Base-by-base conservation (phyloP, 208 protist species). In the Blechomonas ayalai region DNA sequence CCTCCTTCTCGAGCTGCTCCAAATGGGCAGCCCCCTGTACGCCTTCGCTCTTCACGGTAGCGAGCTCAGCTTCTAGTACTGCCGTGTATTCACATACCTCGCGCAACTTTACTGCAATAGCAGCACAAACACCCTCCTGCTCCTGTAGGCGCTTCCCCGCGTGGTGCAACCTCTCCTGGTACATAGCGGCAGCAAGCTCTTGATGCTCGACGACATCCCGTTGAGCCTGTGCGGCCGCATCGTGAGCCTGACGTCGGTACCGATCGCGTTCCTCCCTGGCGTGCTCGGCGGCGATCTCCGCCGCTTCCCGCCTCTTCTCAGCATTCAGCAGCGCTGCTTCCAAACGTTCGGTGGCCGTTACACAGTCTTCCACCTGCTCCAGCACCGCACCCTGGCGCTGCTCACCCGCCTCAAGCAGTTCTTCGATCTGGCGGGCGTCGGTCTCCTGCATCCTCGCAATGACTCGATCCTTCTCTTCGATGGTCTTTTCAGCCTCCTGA, bases 171-270 rank as follows among this genome's bases (percentile, higher is more conserved):
- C 40, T 45, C 31, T 57, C 51, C 5, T 44, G 33, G 23, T 74
- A 52, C 55, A 69, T 56, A 28, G 57, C 46, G 9, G 56, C 45
- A 7, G 57, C 48, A 10, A 82, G 59, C 38, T 75, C 54, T 39
- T 88, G 74, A 40, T 88, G 71, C 34, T 88, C 79, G 35, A 88
- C 36, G 9, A 73, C 31, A 25, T 88, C 71, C 24, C 59, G 38
- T 19, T 67, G 61, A 1, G 40, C 33, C 24, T 61, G 35, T 29
- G 64, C 50, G 5, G 52, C 43, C 15, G 52, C 28, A 8, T 53
- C 56, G 20, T 70, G 59, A 1, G 60, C 32, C 8, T 50, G 16
- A 13, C 25, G 35, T 9, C 69, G 61, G 4, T 52, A 32, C n/a
- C 32, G 32, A 4, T 63, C 51, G 0, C 50, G 31, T 57, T 74